phyloP scores from a whole-genome alignment of 1,139 yeast genomes.

The Meyerozyma athensensis region DNA sequence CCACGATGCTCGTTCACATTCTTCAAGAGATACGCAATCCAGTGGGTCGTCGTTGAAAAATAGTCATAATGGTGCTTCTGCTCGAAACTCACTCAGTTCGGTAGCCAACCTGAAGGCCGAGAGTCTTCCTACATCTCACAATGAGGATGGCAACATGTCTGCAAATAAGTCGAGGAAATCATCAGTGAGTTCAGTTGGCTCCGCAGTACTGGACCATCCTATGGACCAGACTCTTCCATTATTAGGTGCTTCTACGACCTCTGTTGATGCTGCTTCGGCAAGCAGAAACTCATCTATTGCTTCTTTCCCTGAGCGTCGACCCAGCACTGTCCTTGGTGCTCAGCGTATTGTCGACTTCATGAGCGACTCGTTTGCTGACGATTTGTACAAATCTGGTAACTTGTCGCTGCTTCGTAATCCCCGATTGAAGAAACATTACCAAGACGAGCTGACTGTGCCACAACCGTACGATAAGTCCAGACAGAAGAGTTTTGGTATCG shows the following conservation, averaged over 20 bases:
- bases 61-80: background rate
- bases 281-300: conserved; percentile 22
- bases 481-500: conserved; percentile 27
- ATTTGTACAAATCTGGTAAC: conserved; percentile 18
- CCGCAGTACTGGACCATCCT: conserved; percentile 19
- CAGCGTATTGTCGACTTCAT: conserved; percentile 24
- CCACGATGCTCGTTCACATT: background rate
- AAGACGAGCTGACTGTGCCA: conserved; percentile 12
- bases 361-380: conserved; percentile 22
- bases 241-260: conserved; percentile 27
- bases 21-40: background rate
- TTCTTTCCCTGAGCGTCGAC: conserved; percentile 26
- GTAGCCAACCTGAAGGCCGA: too few species aligned
- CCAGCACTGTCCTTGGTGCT: conserved; percentile 14
- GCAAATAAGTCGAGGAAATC: conserved; percentile 16
- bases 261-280: conserved; percentile 13
- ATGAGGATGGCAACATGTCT: background rate
- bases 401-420: conserved; percentile 31
- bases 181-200: conserved; percentile 22
- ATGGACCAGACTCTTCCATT: conserved; percentile 39
- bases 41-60: background rate
- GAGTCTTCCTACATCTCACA: background rate
- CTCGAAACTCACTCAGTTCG: background rate
- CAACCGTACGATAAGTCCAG: conserved; percentile 10
- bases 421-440: conserved; percentile 32